Evolutionary conservation across 768 basidiomycete genomes (phyloP).

Genomic region (Panellus pusillus): DNA sequence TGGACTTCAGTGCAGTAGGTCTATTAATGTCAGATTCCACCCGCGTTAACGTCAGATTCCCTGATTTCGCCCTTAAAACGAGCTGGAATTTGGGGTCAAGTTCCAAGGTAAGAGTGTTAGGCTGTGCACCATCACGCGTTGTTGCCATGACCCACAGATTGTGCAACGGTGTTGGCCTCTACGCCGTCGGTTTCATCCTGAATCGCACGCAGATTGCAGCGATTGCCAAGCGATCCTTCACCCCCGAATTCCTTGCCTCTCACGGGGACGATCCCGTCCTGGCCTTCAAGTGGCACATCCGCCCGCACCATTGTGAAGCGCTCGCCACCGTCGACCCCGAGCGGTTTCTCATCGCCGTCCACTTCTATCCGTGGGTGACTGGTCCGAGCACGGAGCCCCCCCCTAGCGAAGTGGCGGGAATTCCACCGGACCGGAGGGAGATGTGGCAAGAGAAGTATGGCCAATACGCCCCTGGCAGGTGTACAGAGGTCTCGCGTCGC

Average conservation of each 20-base stretch:
- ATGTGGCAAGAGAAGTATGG: background rate
- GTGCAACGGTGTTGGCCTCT: background rate
- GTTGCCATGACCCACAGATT: background rate
- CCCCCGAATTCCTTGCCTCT: background rate
- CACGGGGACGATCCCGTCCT: background rate
- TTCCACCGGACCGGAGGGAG: background rate
- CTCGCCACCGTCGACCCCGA: background rate
- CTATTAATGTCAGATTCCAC: no score
- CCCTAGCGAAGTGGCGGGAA: background rate
- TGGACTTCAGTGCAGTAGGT: no score
- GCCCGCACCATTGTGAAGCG: background rate
- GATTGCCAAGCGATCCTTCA: background rate
- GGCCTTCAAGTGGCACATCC: constrained; percentile 5
- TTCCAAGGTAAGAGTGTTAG: no score
- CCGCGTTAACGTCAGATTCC: no score
- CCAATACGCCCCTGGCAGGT: background rate
- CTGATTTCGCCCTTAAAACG: no score
- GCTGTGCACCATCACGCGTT: no score
- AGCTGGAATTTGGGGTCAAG: no score
- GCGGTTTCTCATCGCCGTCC: constrained; percentile 1
- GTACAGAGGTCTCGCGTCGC: background rate
- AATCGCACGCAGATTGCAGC: background rate
- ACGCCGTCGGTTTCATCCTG: background rate
- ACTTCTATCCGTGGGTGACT: constrained; percentile 4
- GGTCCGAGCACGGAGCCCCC: background rate